Conservation (phyloP, 2,329 filamentous ascomycete genomes). For the Zymoseptoria tritici region DNA sequence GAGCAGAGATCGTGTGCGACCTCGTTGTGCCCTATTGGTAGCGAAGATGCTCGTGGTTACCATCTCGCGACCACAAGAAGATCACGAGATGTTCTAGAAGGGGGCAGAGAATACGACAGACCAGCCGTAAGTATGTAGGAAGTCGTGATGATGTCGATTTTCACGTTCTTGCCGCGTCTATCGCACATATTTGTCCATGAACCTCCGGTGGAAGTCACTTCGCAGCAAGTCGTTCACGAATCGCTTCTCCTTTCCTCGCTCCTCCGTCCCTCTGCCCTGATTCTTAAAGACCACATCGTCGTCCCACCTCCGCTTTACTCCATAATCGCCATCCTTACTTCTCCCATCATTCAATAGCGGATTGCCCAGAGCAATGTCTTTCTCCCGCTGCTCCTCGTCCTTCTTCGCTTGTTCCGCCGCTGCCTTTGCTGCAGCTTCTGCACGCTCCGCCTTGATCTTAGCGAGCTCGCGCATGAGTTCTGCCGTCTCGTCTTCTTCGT, state of each 20-base stretch:
- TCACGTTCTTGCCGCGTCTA: slow-evolving; percentile 6
- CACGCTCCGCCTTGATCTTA: slow-evolving; percentile 82
- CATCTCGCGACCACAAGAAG: too few relatives aligned
- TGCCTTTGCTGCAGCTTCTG: slow-evolving; percentile 71
- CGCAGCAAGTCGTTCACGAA: slow-evolving; percentile 95
- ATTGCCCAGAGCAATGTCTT: slow-evolving; percentile 86
- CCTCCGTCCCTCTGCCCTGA: slow-evolving; percentile 88
- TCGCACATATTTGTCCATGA: slow-evolving; percentile 58
- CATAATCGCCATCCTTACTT: slow-evolving; percentile 61
- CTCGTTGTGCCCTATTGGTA: too few relatives aligned
- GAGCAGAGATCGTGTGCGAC: too few relatives aligned
- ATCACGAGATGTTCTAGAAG: too few relatives aligned
- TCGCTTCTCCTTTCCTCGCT: slow-evolving; percentile 62
- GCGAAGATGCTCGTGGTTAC: too few relatives aligned
- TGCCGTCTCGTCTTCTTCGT: slow-evolving; percentile 72
- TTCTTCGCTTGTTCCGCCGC: slow-evolving; percentile 73
- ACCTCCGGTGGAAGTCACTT: slow-evolving; percentile 95
- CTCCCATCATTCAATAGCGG: slow-evolving; percentile 67
- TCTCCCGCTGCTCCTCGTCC: slow-evolving; percentile 76
- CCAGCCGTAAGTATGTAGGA: too few relatives aligned
- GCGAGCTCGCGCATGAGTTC: slow-evolving; percentile 88
- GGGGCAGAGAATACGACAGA: too few relatives aligned
- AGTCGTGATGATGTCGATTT: neutral
- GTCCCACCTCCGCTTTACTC: slow-evolving; percentile 88
- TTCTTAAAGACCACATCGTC: slow-evolving; percentile 99